Percentiles rank a stretch among this genome's conserved stretches.
phyloP scores from a whole-genome alignment of 176 grass and related monocot species.

The Stipa capillata region DNA sequence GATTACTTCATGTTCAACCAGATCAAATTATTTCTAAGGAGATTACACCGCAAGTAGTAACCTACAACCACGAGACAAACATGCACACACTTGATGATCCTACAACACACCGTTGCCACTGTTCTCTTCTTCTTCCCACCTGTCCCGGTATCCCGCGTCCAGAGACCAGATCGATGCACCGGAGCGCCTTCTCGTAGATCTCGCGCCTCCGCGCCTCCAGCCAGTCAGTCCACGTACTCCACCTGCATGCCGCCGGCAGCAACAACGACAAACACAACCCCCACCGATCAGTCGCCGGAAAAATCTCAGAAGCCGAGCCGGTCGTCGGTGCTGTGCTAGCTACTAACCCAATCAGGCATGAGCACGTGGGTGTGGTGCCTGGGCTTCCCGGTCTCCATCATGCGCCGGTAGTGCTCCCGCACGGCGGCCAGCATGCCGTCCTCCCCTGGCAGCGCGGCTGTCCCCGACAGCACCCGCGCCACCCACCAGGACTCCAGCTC shows the following conservation, averaged over 20 bases:
- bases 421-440: conserved; percentile 35
- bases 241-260: not conserved
- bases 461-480: conserved; percentile 30
- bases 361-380: conserved; percentile 41
- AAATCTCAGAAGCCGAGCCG: not conserved
- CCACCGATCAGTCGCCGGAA: not conserved
- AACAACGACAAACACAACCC: not conserved
- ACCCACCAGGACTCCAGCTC: conserved; percentile 53
- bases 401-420: conserved; percentile 7
- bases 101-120: not conserved
- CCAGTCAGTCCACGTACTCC: conserved; percentile 53
- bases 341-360: conserved; percentile 10
- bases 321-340: no score
- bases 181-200: conserved; percentile 9
- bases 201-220: conserved; percentile 14
- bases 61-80: no score
- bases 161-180: conserved; percentile 22
- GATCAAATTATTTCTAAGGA: no score
- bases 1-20: no score
- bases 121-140: conserved; percentile 16
- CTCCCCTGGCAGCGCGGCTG: conserved; percentile 18
- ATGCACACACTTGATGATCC: no score
- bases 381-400: conserved; percentile 31
- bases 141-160: conserved; percentile 19
- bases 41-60: no score